phyloP scores from a whole-genome alignment of 2,329 filamentous ascomycete genomes.

The Phialophora expanda region DNA sequence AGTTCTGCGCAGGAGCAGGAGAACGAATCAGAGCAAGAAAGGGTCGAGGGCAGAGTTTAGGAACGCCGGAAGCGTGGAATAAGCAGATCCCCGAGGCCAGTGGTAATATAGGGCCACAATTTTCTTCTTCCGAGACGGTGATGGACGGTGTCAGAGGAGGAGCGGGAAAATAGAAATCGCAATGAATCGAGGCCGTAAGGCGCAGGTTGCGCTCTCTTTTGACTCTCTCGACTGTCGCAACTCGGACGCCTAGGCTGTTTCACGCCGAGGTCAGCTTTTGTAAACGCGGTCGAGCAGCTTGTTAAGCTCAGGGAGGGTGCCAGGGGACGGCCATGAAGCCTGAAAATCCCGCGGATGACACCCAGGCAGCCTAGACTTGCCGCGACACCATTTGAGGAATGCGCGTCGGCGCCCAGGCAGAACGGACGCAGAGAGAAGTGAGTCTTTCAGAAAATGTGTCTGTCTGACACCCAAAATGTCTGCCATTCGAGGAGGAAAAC shows the following conservation, averaged over 20 bases:
- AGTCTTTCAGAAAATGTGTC: background rate
- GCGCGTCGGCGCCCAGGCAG: background rate
- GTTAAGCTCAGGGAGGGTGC: slow-evolving; percentile 4
- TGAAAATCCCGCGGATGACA: slow-evolving; percentile 20
- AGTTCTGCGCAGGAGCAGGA: background rate
- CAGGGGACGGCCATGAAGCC: slow-evolving; percentile 4
- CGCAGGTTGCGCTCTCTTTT: background rate
- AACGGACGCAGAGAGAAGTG: background rate
- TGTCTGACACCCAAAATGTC: background rate
- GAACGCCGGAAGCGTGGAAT: slow-evolving; percentile 1
- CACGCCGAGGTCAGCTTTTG: background rate
- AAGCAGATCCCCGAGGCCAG: background rate
- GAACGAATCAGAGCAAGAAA: slow-evolving; percentile 1
- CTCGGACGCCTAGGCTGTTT: background rate
- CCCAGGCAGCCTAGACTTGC: slow-evolving; percentile 12
- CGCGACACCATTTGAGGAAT: background rate
- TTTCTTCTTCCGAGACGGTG: background rate
- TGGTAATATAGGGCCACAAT: background rate
- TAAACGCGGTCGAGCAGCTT: background rate
- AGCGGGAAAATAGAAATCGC: background rate
- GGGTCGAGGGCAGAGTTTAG: background rate
- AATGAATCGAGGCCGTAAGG: background rate
- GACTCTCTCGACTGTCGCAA: background rate
- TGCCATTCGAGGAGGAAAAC: background rate
- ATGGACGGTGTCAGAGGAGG: background rate